Conservation (phyloP, 331 rosid species). For the Rosa hybrid region DNA sequence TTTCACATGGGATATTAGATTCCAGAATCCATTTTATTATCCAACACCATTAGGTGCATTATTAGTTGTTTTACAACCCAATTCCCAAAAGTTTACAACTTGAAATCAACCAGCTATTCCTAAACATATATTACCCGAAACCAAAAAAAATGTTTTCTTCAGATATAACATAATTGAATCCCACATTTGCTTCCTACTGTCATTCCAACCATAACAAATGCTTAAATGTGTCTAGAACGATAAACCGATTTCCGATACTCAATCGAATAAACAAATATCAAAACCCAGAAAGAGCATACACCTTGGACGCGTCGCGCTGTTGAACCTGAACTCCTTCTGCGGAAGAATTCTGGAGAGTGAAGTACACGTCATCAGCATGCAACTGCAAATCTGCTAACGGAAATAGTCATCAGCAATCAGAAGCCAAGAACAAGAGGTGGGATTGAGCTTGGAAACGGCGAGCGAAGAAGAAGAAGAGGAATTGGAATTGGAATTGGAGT, state of each 20-base stretch:
- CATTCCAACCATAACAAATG: neutral
- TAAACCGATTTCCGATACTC: neutral
- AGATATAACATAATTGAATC: no score
- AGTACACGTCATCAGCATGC: constrained; percentile 84
- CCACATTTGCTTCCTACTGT: neutral
- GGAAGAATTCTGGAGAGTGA: constrained; percentile 56
- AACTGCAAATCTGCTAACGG: constrained; percentile 60
- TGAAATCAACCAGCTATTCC: neutral
- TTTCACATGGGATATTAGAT: no score
- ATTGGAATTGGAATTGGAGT: constrained; percentile 26
- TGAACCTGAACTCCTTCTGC: constrained; percentile 52
- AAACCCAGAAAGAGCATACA: constrained; percentile 30
- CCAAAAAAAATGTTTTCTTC: no score
- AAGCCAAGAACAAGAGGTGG: constrained; percentile 38
- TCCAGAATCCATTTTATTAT: neutral
- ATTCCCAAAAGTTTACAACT: neutral
- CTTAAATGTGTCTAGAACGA: neutral
- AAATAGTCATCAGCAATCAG: constrained; percentile 2
- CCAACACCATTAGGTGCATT: neutral
- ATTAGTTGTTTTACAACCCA: no score
- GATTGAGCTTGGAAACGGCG: constrained; percentile 54
- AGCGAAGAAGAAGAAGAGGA: constrained; percentile 36
- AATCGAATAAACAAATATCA: neutral
- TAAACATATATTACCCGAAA: no score
- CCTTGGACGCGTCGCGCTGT: constrained; percentile 39